These are phyloP conservation scores for Verticillium nubilum DNA, from an alignment of 2,329 filamentous ascomycete species.

Conservation along the genomic window DNA sequence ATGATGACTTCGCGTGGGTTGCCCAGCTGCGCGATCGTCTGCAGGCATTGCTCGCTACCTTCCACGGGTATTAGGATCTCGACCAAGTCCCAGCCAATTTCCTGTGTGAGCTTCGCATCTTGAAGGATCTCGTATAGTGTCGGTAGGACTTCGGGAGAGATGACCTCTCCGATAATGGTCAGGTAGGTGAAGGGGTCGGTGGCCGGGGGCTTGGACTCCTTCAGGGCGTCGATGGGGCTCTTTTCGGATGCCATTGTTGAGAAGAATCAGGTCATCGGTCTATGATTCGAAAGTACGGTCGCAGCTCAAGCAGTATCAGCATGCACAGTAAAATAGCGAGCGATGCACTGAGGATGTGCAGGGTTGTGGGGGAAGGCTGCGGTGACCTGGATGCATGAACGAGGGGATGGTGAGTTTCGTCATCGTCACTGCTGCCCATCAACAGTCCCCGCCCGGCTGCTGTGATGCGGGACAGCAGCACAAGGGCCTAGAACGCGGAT, in stretches of 20 bases:
- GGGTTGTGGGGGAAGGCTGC: not conserved
- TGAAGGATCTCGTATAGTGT: conserved; percentile 63
- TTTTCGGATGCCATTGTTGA: conserved; percentile 21
- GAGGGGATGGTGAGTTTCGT: not conserved
- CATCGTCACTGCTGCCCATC: not conserved
- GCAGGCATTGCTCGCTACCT: conserved; percentile 64
- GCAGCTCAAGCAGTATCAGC: not conserved
- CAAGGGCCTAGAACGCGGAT: not conserved
- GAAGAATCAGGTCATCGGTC: not conserved
- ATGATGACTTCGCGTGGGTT: conserved; percentile 79
- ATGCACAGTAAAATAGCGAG: not conserved
- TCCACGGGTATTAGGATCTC: conserved; percentile 66
- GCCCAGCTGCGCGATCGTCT: conserved; percentile 69
- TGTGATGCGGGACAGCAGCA: not conserved
- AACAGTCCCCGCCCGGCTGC: not conserved
- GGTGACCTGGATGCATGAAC: not conserved
- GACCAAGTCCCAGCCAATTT: conserved; percentile 81
- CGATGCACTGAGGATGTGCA: not conserved
- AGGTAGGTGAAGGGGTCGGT: conserved; percentile 71
- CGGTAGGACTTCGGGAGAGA: conserved; percentile 61
- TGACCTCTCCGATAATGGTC: conserved; percentile 69
- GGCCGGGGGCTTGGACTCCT: conserved; percentile 43
- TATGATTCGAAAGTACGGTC: not conserved
- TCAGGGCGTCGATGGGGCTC: conserved; percentile 38
- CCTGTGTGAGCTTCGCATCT: conserved; percentile 62